Evolutionary conservation across 1,284 basidiomycete species (phyloP).

Genomic region (Gymnopus androsaceus): DNA sequence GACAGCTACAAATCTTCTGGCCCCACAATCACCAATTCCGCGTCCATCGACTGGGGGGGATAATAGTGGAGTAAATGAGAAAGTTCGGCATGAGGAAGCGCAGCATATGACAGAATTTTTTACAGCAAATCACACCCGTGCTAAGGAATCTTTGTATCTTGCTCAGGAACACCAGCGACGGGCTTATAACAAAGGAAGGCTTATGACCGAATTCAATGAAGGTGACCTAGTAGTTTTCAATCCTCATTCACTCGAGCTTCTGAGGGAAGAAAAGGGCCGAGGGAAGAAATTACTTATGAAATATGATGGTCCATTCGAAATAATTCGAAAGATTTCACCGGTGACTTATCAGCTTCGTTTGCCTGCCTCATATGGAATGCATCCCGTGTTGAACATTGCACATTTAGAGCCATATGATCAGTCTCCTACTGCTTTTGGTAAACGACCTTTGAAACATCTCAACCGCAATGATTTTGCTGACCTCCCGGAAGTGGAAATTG

Average conservation of each 20-base stretch:
- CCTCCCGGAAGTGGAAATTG: no score
- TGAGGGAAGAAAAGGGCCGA: slow-evolving; percentile 18
- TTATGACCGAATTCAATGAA: slow-evolving; percentile 24
- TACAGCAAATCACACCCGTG: slow-evolving; percentile 16
- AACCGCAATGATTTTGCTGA: no score
- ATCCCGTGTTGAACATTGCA: slow-evolving; percentile 10
- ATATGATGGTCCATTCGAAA: slow-evolving; percentile 16
- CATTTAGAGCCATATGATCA: slow-evolving; percentile 9
- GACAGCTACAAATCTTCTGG: no score
- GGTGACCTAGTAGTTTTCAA: slow-evolving; percentile 29
- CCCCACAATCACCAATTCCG: no score
- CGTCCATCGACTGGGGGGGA: no score
- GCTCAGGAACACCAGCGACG: no score
- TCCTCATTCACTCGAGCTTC: slow-evolving; percentile 21
- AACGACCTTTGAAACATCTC: no score
- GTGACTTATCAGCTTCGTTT: slow-evolving; percentile 11
- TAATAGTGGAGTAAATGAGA: background rate
- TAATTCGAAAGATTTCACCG: slow-evolving; percentile 11
- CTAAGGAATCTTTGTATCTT: slow-evolving; percentile 27
- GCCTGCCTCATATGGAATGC: slow-evolving; percentile 9
- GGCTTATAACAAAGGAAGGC: slow-evolving; percentile 25
- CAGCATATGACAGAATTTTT: slow-evolving; percentile 24
- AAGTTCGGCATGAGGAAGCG: slow-evolving; percentile 15
- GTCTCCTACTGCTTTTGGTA: no score
- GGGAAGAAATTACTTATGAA: slow-evolving; percentile 14